Conservation (phyloP, 352 stramenopile species). For the Pythium pectinolyticum region DNA sequence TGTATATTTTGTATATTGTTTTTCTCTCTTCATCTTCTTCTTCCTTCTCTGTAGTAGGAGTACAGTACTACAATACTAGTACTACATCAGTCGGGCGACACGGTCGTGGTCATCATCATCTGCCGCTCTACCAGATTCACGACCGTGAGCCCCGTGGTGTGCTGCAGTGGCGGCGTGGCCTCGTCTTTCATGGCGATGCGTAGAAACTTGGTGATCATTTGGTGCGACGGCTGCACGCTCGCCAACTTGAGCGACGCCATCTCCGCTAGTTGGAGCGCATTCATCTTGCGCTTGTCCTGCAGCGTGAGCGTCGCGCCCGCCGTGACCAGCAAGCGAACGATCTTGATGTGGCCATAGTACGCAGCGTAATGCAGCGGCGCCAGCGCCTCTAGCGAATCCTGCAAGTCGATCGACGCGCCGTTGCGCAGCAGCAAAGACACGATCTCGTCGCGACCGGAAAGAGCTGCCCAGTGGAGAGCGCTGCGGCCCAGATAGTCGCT, state of each 20-base stretch:
- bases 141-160: slow-evolving; percentile 74
- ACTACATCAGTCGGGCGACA: no score
- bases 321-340: slow-evolving; percentile 54
- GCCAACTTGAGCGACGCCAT: slow-evolving; percentile 74
- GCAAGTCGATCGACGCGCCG: slow-evolving; percentile 63
- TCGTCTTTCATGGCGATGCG: slow-evolving; percentile 73
- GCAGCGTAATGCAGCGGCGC: slow-evolving; percentile 70
- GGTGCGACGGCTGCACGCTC: slow-evolving; percentile 78
- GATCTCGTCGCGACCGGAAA: slow-evolving; percentile 60
- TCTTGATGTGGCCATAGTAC: slow-evolving; percentile 79
- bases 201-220: slow-evolving; percentile 86
- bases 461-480: slow-evolving; percentile 65
- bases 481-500: slow-evolving; percentile 60
- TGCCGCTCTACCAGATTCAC: slow-evolving; percentile 63
- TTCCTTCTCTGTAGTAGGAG: no score
- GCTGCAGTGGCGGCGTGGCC: slow-evolving; percentile 71
- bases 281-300: slow-evolving; percentile 62
- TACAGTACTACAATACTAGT: no score
- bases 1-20: no score
- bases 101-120: no score
- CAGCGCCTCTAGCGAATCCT: slow-evolving; percentile 54
- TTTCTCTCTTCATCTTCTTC: no score
- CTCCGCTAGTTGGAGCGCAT: slow-evolving; percentile 67
- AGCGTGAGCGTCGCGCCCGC: slow-evolving; percentile 53
- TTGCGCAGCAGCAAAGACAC: slow-evolving; percentile 61